These are phyloP conservation scores for Globisporangium acanthophoron DNA, from an alignment of 352 stramenopile genomes.

Conservation along the genomic window DNA sequence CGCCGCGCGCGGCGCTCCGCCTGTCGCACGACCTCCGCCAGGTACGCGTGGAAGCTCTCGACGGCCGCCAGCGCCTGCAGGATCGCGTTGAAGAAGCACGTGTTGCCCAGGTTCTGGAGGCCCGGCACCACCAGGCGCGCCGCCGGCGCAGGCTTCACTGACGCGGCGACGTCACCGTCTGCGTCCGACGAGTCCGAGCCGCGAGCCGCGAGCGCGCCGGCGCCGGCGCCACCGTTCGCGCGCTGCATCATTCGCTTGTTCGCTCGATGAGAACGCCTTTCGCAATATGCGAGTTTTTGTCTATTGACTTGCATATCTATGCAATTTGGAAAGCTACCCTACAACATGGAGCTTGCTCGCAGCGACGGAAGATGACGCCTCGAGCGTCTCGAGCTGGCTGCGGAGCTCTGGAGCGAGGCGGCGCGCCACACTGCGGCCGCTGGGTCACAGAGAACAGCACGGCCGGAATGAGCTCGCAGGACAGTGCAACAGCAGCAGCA, in stretches of 20 bases:
- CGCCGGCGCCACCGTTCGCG: neutral
- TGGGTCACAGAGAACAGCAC: constrained; percentile 6
- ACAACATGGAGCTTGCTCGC: too few species aligned
- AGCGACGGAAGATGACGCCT: constrained; percentile 9
- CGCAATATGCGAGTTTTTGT: neutral
- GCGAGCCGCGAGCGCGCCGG: neutral
- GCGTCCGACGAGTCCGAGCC: constrained; percentile 1
- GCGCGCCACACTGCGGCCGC: constrained; percentile 28
- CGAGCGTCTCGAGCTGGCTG: constrained; percentile 28
- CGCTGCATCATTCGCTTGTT: neutral
- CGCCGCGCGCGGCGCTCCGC: constrained; percentile 25
- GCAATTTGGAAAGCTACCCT: neutral
- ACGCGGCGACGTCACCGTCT: neutral
- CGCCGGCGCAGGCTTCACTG: neutral
- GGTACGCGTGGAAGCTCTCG: constrained; percentile 62
- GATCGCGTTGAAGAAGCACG: constrained; percentile 89
- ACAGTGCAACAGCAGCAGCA: neutral
- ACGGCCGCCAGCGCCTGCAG: constrained; percentile 76
- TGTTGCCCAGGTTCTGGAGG: constrained; percentile 89
- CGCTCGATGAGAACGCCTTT: neutral
- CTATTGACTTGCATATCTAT: neutral
- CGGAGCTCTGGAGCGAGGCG: constrained; percentile 27
- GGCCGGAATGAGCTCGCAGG: neutral
- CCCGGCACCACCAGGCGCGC: constrained; percentile 33
- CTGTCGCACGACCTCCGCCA: constrained; percentile 50